Conservation (phyloP, 164 flowering plant genomes). For the Umbellularia californica region DNA sequence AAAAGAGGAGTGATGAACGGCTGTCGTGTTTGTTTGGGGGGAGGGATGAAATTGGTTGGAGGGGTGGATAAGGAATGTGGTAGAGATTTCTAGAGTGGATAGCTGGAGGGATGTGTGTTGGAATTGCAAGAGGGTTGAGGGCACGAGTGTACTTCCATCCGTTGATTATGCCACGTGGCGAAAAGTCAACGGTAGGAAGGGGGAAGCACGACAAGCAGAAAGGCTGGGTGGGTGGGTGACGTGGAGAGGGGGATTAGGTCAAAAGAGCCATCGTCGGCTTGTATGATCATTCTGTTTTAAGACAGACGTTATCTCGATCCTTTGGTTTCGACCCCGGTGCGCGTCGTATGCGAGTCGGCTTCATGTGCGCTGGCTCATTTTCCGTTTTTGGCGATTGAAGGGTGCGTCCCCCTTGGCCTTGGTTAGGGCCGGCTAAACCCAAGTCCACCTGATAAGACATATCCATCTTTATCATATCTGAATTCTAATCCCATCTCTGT, state of each 20-base stretch:
- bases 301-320: neutral
- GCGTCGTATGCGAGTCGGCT: neutral
- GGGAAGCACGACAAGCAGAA: neutral
- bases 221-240: neutral
- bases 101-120: neutral
- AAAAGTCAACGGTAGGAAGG: neutral
- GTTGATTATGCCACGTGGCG: constrained; percentile 1
- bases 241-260: neutral
- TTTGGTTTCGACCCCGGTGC: neutral
- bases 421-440: too few species aligned
- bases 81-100: neutral
- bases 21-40: too few species aligned
- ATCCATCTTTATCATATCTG: too few species aligned
- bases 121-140: neutral
- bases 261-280: constrained; percentile 3
- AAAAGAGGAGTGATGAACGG: too few species aligned
- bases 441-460: too few species aligned
- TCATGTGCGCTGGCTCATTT: too few species aligned
- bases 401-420: too few species aligned
- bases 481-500: too few species aligned
- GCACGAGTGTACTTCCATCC: neutral
- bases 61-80: too few species aligned
- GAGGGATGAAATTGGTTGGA: too few species aligned
- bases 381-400: too few species aligned
- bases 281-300: neutral